Evolutionary conservation across 441 rosid species (phyloP).

Genomic region (Adansonia gregorii): DNA sequence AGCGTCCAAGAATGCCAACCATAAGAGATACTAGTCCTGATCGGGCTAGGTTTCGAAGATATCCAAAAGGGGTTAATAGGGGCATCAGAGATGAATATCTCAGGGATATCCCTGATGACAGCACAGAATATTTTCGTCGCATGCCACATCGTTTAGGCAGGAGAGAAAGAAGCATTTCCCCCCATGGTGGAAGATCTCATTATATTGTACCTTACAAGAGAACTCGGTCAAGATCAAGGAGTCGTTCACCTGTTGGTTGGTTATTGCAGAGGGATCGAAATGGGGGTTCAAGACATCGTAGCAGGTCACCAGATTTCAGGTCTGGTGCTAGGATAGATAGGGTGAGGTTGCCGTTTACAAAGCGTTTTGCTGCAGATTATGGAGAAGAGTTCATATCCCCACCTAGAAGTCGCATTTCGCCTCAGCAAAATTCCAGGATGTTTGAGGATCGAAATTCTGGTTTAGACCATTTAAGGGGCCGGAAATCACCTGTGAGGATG

Average conservation of each 20-base stretch:
- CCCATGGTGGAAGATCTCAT: conserved; percentile 33
- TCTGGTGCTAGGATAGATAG: conserved; percentile 42
- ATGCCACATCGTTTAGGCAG: conserved; percentile 35
- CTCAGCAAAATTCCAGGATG: conserved; percentile 37
- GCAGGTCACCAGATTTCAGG: conserved; percentile 50
- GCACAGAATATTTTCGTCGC: conserved; percentile 34
- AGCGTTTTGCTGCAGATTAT: conserved; percentile 42
- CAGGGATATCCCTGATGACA: conserved; percentile 35
- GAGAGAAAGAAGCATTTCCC: conserved; percentile 56
- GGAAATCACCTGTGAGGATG: conserved; percentile 43
- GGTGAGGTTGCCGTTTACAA: conserved; percentile 42
- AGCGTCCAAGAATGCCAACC: conserved; percentile 30
- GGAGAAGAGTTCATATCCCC: conserved; percentile 39
- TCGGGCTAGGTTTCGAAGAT: conserved; percentile 44
- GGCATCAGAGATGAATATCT: conserved; percentile 43
- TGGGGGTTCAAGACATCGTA: conserved; percentile 40
- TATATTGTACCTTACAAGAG: conserved; percentile 36
- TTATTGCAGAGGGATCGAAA: conserved; percentile 37
- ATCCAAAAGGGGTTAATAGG: conserved; percentile 31
- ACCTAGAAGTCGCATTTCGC: conserved; percentile 30
- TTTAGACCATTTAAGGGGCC: conserved; percentile 41
- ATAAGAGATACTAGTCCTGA: conserved; percentile 45
- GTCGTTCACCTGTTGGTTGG: conserved; percentile 50
- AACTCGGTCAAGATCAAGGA: conserved; percentile 52
- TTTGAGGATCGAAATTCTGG: conserved; percentile 44